Evolutionary conservation across 2,329 filamentous ascomycete genomes (phyloP), one percentile per base, ranked within the genome.

Genomic region (Aspergillus sp.): DNA sequence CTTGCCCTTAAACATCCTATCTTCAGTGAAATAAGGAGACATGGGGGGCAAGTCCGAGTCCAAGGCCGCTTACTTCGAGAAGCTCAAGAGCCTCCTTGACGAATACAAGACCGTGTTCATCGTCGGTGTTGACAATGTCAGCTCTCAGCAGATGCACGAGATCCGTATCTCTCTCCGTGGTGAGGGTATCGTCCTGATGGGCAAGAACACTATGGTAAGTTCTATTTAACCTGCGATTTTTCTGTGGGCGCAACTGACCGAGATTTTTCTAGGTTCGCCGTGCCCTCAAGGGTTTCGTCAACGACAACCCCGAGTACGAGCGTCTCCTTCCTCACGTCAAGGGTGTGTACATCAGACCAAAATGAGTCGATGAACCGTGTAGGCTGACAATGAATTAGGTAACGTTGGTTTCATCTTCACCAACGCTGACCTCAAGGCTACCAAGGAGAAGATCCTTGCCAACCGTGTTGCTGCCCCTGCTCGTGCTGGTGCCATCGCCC

Each of bases 141-240:
- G 89, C 81, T 99, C 95, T 71, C 95, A 99, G 88, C 96, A 99
- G 89, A 99, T 99, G 96, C 95, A 99, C 91, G 95, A 99, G 88
- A 98, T 99, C 81, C 90, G 95, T 80, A 83, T 89, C 75, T 82
- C 91, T 74, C 90, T 99, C 79, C 93, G 95, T 79, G 89, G 89
- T 64, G 83, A 96, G 81, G 93, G 87, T 81, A 90, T 98, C 71
- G 93, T 99, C 72, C 85, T 99, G 83, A 98, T 98, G 95, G 95
- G 93, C 79, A 98, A 97, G 89, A 99, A 99, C 89, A 99, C 95
- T 81, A 99, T 99, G 95, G 93, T 95, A 81, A 60, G 83, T 70
- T 38, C 24, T 48, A 61, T 20, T 11, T 11, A 17, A 5, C 34
- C 7, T 30, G 11, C 39, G 32, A 13, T 30, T 24, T 24, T 5